These are phyloP conservation scores for Hericium coralloides DNA, from an alignment of 768 basidiomycete species.

Conservation along the genomic window DNA sequence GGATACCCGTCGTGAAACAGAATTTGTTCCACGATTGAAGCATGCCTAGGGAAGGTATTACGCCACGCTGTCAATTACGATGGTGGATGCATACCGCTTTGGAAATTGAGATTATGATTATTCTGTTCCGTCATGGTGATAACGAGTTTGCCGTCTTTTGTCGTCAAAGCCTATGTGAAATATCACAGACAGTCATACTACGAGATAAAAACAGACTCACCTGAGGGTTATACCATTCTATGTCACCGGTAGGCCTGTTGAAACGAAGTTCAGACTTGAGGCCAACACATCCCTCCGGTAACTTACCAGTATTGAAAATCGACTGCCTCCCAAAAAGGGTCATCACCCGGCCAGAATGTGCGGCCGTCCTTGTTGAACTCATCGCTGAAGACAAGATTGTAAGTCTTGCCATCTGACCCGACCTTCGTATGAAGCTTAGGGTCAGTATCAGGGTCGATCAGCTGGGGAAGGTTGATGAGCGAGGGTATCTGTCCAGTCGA, in stretches of 20 bases:
- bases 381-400: conserved; percentile 82
- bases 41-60: conserved; percentile 27
- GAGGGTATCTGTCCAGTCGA: conserved; percentile 78
- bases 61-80: neutral
- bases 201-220: conserved; percentile 25
- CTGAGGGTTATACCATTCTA: conserved; percentile 80
- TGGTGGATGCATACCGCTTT: conserved; percentile 47
- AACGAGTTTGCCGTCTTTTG: conserved; percentile 66
- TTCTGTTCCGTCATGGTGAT: conserved; percentile 67
- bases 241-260: conserved; percentile 53
- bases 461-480: conserved; percentile 51
- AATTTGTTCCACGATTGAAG: conserved; percentile 89
- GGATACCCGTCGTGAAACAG: conserved; percentile 88
- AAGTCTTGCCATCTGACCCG: conserved; percentile 69
- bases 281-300: neutral
- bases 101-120: conserved; percentile 77
- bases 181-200: neutral
- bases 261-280: neutral
- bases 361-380: conserved; percentile 70
- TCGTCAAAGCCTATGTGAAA: conserved; percentile 50
- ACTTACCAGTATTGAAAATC: conserved; percentile 76
- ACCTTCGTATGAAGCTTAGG: conserved; percentile 40
- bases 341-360: conserved; percentile 77
- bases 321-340: conserved; percentile 78
- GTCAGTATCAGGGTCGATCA: conserved; percentile 80